Evolutionary conservation across 2,329 filamentous ascomycete species (phyloP).

Genomic region (Plenodomus tracheiphilus): DNA sequence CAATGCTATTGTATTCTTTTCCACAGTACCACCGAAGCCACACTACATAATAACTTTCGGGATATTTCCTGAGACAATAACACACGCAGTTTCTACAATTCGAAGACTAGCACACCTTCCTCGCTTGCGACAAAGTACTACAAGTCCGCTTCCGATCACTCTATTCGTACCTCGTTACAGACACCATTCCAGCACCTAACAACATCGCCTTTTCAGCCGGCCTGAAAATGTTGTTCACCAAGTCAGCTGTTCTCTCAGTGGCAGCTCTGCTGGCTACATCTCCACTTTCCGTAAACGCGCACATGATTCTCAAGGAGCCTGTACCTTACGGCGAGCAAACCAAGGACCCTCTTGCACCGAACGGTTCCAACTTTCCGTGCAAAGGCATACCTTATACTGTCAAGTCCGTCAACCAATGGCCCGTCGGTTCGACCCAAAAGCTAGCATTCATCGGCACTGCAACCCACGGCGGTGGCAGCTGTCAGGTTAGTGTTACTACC

Average conservation of each 20-base stretch:
- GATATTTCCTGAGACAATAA: conserved; percentile 11
- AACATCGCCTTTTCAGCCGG: conserved; percentile 5
- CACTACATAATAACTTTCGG: conserved; percentile 12
- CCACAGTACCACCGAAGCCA: conserved; percentile 7
- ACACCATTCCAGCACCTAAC: conserved; percentile 10
- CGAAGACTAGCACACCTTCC: too few species aligned
- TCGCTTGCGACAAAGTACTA: conserved; percentile 3
- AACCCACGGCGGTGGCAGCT: conserved; percentile 86
- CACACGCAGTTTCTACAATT: too few species aligned
- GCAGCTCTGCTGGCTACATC: conserved; percentile 50
- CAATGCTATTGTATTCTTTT: conserved; percentile 15
- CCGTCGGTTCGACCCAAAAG: conserved; percentile 62
- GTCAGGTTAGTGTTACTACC: conserved; percentile 80
- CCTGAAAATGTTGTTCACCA: conserved; percentile 13
- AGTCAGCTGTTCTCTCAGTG: conserved; percentile 13
- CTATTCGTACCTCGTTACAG: conserved; percentile 2
- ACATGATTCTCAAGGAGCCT: conserved; percentile 75
- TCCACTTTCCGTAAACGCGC: conserved; percentile 61
- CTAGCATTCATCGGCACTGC: conserved; percentile 73
- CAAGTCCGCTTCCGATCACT: conserved; percentile 4
- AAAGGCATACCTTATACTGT: conserved; percentile 57
- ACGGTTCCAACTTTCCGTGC: conserved; percentile 78
- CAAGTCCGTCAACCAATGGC: conserved; percentile 61
- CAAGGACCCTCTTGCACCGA: conserved; percentile 64
- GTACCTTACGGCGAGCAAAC: conserved; percentile 60